These are phyloP conservation scores for Auricularia cornea DNA, from an alignment of 768 basidiomycete species.

Conservation along the genomic window DNA sequence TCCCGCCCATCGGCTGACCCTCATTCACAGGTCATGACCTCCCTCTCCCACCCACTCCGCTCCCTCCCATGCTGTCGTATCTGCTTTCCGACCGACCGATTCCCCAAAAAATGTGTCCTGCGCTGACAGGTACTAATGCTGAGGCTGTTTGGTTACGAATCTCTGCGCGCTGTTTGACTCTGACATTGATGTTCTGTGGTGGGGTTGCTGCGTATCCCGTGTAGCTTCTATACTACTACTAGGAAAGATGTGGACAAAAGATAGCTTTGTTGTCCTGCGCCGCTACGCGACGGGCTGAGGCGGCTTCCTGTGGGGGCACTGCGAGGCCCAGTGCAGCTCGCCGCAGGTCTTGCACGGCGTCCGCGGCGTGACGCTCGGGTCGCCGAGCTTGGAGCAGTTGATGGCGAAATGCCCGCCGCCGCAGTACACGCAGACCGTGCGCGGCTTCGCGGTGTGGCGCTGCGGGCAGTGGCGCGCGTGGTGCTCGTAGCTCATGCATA, in stretches of 20 bases:
- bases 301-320: neutral
- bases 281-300: too few relatives aligned
- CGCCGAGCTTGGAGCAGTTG: neutral
- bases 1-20: conserved; percentile 5
- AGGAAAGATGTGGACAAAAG: too few relatives aligned
- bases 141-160: too few relatives aligned
- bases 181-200: too few relatives aligned
- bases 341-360: neutral
- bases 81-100: too few relatives aligned
- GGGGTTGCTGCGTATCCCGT: too few relatives aligned
- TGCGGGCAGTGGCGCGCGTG: neutral
- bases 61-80: too few relatives aligned
- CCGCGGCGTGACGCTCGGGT: neutral
- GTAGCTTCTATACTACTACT: too few relatives aligned
- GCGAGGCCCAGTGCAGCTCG: neutral
- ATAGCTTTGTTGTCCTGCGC: too few relatives aligned
- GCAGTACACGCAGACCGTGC: neutral
- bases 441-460: neutral
- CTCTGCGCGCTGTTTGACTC: too few relatives aligned
- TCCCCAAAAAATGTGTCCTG: too few relatives aligned
- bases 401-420: neutral
- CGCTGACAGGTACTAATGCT: too few relatives aligned
- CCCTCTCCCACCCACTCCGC: neutral
- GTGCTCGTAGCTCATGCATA: neutral
- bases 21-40: conserved; percentile 60